Conservation (phyloP, 495 filamentous ascomycete species). For the Penicilliopsis zonata region DNA sequence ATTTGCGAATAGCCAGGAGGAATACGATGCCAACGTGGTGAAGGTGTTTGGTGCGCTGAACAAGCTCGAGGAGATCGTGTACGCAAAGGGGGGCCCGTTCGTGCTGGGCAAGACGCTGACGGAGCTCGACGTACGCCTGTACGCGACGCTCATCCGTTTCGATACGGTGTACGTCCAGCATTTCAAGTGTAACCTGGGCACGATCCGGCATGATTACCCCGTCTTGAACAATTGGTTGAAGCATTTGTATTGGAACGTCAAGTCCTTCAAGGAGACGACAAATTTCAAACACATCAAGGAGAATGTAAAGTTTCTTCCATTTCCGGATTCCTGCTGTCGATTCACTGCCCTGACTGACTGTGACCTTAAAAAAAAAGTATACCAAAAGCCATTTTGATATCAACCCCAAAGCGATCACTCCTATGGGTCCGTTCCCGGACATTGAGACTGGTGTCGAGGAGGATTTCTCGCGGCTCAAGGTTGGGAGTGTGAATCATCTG, state of each 20-base stretch:
- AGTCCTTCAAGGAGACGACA: slow-evolving; percentile 38
- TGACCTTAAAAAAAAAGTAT: slow-evolving; percentile 27
- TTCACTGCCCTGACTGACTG: slow-evolving; percentile 3
- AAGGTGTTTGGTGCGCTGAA: slow-evolving; percentile 41
- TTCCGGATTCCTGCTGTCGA: background rate
- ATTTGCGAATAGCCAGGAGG: slow-evolving; percentile 35
- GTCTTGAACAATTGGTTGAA: slow-evolving; percentile 39
- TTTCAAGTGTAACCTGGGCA: slow-evolving; percentile 46
- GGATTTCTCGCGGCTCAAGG: slow-evolving; percentile 22
- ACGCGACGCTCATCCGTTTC: slow-evolving; percentile 38
- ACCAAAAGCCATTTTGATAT: slow-evolving; percentile 44
- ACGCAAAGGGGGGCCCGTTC: slow-evolving; percentile 30
- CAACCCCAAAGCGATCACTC: slow-evolving; percentile 52
- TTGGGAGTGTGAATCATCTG: slow-evolving; percentile 19
- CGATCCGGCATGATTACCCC: slow-evolving; percentile 40
- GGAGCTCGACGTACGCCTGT: slow-evolving; percentile 38
- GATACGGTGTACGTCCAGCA: slow-evolving; percentile 42
- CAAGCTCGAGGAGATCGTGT: slow-evolving; percentile 33
- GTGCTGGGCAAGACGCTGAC: slow-evolving; percentile 34
- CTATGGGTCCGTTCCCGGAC: slow-evolving; percentile 52
- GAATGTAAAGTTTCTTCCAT: slow-evolving; percentile 27
- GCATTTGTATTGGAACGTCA: slow-evolving; percentile 37
- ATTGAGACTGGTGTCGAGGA: slow-evolving; percentile 35
- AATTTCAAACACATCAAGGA: slow-evolving; percentile 50
- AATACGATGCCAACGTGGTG: slow-evolving; percentile 30